Evolutionary conservation across 2,329 filamentous ascomycete genomes (phyloP), one percentile per base, ranked within the genome.

Genomic region (Lecanosticta acicola): DNA sequence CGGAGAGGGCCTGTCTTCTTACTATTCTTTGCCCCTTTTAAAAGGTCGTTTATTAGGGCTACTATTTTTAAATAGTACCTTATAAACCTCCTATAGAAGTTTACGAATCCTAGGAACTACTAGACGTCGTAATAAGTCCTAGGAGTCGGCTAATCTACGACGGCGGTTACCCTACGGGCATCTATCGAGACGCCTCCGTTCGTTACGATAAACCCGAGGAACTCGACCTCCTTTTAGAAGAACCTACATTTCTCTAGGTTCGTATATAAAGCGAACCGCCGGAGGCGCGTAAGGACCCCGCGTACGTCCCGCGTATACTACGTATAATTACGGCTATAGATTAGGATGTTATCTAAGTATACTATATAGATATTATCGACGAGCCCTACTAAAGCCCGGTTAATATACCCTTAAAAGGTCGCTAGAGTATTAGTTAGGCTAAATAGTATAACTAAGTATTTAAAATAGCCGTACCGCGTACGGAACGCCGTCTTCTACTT

Each of bases 261-360:
- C 4, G 4, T 38, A 38, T 41, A 46, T 17, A 35, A 14, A 14
- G 16, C 33, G 16, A 40, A 40, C 11, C 7, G 3, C 18, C 9
- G 14, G 3, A 40, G 19, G 18, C 19, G 21, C 38, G 21, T 13
- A 9, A 40, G 38, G 21, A 21, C 21, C n/a, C 3, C 7, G 19
- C 17, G 38, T 36, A 46, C 9, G 35, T 45, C 5, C 34, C 32
- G 7, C 32, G 21, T 16, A 20, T 48, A 41, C 13, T 45, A 13
- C 37, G 50, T 17, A 10, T 47, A 36, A 14, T 13, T 41, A 4
- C 45, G 32, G 39, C 43, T 54, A 49, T 54, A 67, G 32, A 67
- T 61, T 5, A 66, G 40, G 34, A 66, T 65, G 52, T 66, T 47
- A 48, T 65, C 52, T 32, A 65, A 26, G 42, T 63, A 65, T 19